Evolutionary conservation across 495 filamentous ascomycete species (phyloP), one percentile per base, ranked within the genome.

Genomic region (Clavariopsis aquatica): DNA sequence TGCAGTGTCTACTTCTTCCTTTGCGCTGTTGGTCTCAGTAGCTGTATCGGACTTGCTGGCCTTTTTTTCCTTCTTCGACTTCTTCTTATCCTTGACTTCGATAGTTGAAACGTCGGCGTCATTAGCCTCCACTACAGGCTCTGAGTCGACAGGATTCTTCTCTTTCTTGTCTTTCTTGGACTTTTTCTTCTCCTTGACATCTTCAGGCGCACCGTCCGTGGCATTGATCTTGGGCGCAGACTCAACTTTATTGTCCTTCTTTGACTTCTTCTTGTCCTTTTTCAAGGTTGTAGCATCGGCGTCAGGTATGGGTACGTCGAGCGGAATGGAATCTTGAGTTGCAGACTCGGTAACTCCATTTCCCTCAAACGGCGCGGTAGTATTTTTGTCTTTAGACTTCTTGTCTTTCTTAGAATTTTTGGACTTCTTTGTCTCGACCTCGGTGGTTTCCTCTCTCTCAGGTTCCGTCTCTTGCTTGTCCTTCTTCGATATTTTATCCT

Each of bases 361-460:
- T 8, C 22, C 43, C 19, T n/a, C 43, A 7, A n/a, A 19, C 36
- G 22, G 28, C 43, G 10, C 36, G 20, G 1, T 23, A 6, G 26
- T 41, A n/a, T 17, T 26, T 24, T 49, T 20, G 12, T 62, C 49
- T 31, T 29, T 31, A 15, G 19, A 31, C 22, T 71, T 69, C 60
- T 60, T 62, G 19, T 66, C 60, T 26, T 70, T 70, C 31, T 54
- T 65, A 15, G 23, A 28, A 20, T 71, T 73, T 62, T 71, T 68
- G 36, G 61, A 64, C 23, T 71, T 65, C 53, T 55, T 73, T 6
- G 58, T 64, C 49, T 52, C 46, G 36, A 43, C 55, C 15, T 43
- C 38, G 28, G 19, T 15, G 2, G 51, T 31, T 12, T 36, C 46
- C 24, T 36, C 46, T 43, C 5, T 26, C 22, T 17, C 15, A 23